Evolutionary conservation across 1,284 basidiomycete genomes (phyloP).

Genomic region (Spongiforma sp.): DNA sequence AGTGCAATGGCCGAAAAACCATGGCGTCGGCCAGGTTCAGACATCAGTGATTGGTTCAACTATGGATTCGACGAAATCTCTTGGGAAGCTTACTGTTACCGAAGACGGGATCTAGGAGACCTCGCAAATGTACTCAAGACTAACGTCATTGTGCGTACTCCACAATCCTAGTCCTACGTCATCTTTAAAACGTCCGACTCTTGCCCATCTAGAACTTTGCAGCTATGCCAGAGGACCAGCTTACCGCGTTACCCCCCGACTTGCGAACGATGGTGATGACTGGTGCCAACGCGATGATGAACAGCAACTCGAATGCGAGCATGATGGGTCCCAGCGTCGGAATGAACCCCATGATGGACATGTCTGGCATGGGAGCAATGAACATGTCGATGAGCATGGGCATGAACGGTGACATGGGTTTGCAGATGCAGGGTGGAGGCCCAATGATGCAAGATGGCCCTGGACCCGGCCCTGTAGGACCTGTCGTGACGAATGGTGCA

Average conservation of each 20-base stretch:
- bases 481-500: slow-evolving; percentile 42
- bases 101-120: slow-evolving; percentile 82
- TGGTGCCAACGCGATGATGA: slow-evolving; percentile 76
- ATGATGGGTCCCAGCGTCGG: slow-evolving; percentile 60
- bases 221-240: slow-evolving; percentile 81
- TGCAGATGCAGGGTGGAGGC: slow-evolving; percentile 47
- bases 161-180: neutral
- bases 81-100: slow-evolving; percentile 92
- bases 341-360: slow-evolving; percentile 47
- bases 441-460: slow-evolving; percentile 49
- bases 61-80: slow-evolving; percentile 98
- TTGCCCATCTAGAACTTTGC: slow-evolving; percentile 70
- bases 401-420: slow-evolving; percentile 53
- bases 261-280: slow-evolving; percentile 85
- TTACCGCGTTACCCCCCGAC: slow-evolving; percentile 74
- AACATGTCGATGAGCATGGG: slow-evolving; percentile 57
- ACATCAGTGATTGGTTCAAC: slow-evolving; percentile 99
- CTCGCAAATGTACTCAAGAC: slow-evolving; percentile 78
- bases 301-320: slow-evolving; percentile 46
- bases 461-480: slow-evolving; percentile 38
- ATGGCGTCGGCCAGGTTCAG: slow-evolving; percentile 93
- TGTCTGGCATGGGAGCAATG: slow-evolving; percentile 58
- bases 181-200: no score
- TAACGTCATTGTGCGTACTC: slow-evolving; percentile 71
- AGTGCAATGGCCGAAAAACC: slow-evolving; percentile 85